Evolutionary conservation across 1,284 basidiomycete species (phyloP).

Genomic region (Boletus austroedulis): DNA sequence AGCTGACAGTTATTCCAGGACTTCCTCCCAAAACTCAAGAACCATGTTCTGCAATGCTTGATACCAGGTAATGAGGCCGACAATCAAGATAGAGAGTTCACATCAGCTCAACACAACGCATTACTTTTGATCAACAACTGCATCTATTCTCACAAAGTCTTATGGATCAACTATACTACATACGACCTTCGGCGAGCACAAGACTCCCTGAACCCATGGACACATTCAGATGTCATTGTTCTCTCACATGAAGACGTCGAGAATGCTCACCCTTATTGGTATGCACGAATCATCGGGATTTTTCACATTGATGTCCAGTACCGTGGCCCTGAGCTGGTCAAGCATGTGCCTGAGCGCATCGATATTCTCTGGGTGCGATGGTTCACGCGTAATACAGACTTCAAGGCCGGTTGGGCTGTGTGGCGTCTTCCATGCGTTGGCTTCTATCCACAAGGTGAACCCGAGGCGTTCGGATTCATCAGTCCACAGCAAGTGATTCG

Average conservation of each 20-base stretch:
- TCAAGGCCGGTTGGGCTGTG: no score
- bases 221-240: not conserved
- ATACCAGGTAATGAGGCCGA: no score
- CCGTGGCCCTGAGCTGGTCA: not conserved
- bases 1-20: no score
- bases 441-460: no score
- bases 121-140: not conserved
- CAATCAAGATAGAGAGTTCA: not conserved
- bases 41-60: not conserved
- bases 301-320: not conserved
- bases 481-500: no score
- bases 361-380: not conserved
- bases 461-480: no score
- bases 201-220: not conserved
- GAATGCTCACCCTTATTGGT: not conserved
- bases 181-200: not conserved
- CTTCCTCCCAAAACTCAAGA: not conserved
- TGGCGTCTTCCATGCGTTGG: no score
- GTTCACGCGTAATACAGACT: not conserved
- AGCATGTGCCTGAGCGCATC: not conserved
- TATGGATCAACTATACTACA: not conserved
- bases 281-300: not conserved
- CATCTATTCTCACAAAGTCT: not conserved
- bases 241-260: not conserved
- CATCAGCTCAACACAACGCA: not conserved